Base-by-base conservation (phyloP, 2,329 filamentous ascomycete genomes). In the Parastagonospora nodorum region DNA sequence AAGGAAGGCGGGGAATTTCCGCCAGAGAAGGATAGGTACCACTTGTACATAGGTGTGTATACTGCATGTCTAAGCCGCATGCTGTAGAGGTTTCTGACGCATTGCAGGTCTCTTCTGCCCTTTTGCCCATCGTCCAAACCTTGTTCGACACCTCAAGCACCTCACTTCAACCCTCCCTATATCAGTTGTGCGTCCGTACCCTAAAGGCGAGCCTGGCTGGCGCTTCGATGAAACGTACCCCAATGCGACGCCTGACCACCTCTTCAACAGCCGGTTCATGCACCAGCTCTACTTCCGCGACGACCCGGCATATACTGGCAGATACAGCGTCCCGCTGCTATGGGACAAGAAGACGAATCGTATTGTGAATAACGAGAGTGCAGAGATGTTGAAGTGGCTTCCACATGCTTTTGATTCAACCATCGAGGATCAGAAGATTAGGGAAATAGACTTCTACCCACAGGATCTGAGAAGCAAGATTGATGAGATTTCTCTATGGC, bases 191-290 rank as follows among this genome's bases (percentile, higher is more conserved):
- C 82, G 82, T 57, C 81, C 86, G 0, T 88, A 88, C 54, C 86
- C 86, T 0, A 89, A 88, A 64, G 85, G 84, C 43, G 80, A 81
- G 14, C 79, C 81, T 7, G 85, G 85, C 30, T 87, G 84, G 82
- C 75, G 77, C 28, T 88, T 88, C 58, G 80, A 84, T 0, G 70
- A 71, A 2, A 74, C 75, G 0, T 88, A 87, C 61, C 80, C 79
- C 14, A 81, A 77, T 12, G 80, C 86, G 5, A 87, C 84, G 0
- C 76, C 80, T 2, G 86, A 88, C 62, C 77, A 80, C 28, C 74
- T 88, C 4, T 88, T 84, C 56, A 75, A 78, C 27, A 82, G 80
- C 52, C 76, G 77, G 35, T 87, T 82, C 66, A 66, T 88, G 57
- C 82, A 86, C 59, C 80, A 87, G 57, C 58, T 87, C 2, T 88